phyloP scores from a whole-genome alignment of 352 stramenopile species.

The Phytophthora multivora region DNA sequence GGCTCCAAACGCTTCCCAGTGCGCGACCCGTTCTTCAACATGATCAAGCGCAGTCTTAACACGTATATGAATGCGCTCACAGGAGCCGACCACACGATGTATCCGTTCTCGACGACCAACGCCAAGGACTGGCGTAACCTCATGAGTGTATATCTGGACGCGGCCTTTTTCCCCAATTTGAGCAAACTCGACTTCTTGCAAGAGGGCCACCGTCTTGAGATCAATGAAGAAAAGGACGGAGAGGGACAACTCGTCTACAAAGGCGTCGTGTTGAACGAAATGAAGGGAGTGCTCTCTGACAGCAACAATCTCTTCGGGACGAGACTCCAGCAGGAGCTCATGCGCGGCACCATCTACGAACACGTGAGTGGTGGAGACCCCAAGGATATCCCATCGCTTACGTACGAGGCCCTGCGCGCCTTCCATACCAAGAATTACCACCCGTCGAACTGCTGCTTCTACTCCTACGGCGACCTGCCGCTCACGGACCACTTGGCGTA shows the following conservation, averaged over 20 bases:
- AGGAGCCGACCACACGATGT: constrained; percentile 98
- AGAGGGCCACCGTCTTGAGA: constrained; percentile 79
- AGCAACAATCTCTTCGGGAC: constrained; percentile 93
- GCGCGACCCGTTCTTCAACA: constrained; percentile 99
- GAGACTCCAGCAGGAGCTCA: constrained; percentile 91
- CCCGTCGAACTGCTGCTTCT: constrained; percentile 90
- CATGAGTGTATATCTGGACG: constrained; percentile 97
- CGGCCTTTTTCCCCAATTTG: constrained; percentile 95
- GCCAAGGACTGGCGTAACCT: constrained; percentile 98
- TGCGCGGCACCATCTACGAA: constrained; percentile 88
- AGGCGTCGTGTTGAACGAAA: constrained; percentile 99
- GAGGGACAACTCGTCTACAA: constrained; percentile 69
- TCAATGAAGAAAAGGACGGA: constrained; percentile 39
- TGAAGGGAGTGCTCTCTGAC: constrained; percentile 98
- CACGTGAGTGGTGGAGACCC: constrained; percentile 85
- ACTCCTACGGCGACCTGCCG: constrained; percentile 88
- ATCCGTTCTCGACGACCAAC: constrained; percentile 98
- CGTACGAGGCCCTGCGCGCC: constrained; percentile 72
- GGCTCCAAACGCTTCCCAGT: constrained; percentile 96
- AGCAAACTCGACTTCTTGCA: constrained; percentile 76
- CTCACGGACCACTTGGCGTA: constrained; percentile 79
- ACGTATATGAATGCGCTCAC: constrained; percentile 99
- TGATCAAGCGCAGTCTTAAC: constrained; percentile 98
- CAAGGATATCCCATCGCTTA: constrained; percentile 68
- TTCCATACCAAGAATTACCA: constrained; percentile 91